phyloP scores from a whole-genome alignment of 345 rosid genomes.

The Noccaea bulbosa region DNA sequence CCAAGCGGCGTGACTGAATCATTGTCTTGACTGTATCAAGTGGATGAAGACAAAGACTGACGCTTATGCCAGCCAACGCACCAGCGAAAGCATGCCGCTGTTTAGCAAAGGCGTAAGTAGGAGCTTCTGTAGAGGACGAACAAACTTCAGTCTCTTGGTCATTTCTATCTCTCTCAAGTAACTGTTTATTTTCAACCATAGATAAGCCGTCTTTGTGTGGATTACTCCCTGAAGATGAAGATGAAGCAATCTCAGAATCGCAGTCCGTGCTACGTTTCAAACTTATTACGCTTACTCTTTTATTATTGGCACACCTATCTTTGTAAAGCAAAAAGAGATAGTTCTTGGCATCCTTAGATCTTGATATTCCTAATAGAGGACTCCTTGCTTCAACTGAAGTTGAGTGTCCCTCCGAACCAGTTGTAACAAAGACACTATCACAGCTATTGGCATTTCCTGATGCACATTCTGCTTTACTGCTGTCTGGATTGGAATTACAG shows the following conservation, averaged over 20 bases:
- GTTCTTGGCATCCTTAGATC: slow-evolving; percentile 51
- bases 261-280: slow-evolving; percentile 49
- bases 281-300: slow-evolving; percentile 34
- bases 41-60: slow-evolving; percentile 94
- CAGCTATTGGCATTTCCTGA: slow-evolving; percentile 41
- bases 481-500: slow-evolving; percentile 22
- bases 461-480: slow-evolving; percentile 26
- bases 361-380: slow-evolving; percentile 31
- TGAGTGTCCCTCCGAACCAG: slow-evolving; percentile 35
- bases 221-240: slow-evolving; percentile 45
- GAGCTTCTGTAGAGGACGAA: slow-evolving; percentile 42
- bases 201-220: slow-evolving; percentile 33
- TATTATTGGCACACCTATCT: slow-evolving; percentile 43
- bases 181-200: slow-evolving; percentile 21
- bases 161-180: slow-evolving; percentile 41
- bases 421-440: slow-evolving; percentile 28
- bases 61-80: slow-evolving; percentile 78
- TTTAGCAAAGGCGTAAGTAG: slow-evolving; percentile 55
- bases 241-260: slow-evolving; percentile 44
- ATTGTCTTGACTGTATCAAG: slow-evolving; percentile 88
- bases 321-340: slow-evolving; percentile 46
- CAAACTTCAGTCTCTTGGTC: slow-evolving; percentile 36
- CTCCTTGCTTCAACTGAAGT: slow-evolving; percentile 41
- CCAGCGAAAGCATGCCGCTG: slow-evolving; percentile 94
- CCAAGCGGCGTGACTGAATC: slow-evolving; percentile 69